Evolutionary conservation across 495 filamentous ascomycete species (phyloP).

Genomic region (Penicillium canescens): DNA sequence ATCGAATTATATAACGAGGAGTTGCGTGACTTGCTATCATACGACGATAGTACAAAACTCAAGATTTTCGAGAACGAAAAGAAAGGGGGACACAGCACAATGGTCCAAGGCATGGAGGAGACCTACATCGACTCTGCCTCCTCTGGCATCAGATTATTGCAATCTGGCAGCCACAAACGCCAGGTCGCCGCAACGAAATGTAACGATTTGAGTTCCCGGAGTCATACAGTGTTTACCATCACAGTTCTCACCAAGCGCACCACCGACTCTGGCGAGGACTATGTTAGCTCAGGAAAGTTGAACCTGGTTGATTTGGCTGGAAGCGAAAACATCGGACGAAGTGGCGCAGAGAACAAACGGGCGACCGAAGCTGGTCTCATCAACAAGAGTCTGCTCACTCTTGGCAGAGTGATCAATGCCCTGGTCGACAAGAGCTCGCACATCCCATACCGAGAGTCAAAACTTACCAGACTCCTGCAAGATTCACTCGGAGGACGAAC

Average conservation of each 20-base stretch:
- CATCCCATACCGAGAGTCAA: conserved; percentile 96
- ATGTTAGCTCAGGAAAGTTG: conserved; percentile 89
- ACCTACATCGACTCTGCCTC: conserved; percentile 81
- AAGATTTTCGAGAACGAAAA: conserved; percentile 95
- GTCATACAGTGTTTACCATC: conserved; percentile 95
- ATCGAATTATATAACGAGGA: conserved; percentile 99
- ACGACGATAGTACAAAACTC: conserved; percentile 78
- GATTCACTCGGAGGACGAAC: conserved; percentile 94
- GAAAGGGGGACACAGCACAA: conserved; percentile 72
- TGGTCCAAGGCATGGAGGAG: conserved; percentile 98
- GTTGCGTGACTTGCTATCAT: conserved; percentile 80
- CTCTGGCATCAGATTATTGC: conserved; percentile 85
- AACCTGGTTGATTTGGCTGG: conserved; percentile 96
- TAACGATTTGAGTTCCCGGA: conserved; percentile 93
- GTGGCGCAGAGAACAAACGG: conserved; percentile 95
- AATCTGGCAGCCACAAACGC: conserved; percentile 84
- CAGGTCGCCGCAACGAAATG: conserved; percentile 98
- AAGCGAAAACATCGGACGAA: conserved; percentile 95
- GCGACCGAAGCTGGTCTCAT: conserved; percentile 94
- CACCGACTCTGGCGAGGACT: conserved; percentile 83
- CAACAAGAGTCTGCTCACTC: conserved; percentile 93
- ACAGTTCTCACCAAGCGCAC: conserved; percentile 83
- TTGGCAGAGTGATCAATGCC: conserved; percentile 96
- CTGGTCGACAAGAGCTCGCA: conserved; percentile 87
- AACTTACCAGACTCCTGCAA: conserved; percentile 91